phyloP scores from a whole-genome alignment of 2,329 filamentous ascomycete species.

The Fusarium nematophilum region DNA sequence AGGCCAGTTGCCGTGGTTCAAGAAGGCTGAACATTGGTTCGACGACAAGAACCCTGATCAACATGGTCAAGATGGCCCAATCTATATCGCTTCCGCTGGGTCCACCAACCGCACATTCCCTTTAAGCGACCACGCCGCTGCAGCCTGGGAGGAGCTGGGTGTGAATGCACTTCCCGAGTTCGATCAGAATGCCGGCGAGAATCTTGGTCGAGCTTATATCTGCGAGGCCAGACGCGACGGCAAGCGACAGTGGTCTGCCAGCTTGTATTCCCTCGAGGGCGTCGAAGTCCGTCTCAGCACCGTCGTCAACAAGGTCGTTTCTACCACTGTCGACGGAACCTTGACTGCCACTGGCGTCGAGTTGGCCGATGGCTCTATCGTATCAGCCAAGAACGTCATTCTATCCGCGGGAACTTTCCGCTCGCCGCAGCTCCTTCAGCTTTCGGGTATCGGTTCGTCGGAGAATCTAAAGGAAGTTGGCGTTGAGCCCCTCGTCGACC shows the following conservation, averaged over 20 bases:
- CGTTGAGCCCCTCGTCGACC: constrained; percentile 52
- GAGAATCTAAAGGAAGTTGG: constrained; percentile 52
- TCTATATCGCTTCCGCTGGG: constrained; percentile 46
- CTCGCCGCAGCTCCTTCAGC: constrained; percentile 59
- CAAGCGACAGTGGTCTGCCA: constrained; percentile 39
- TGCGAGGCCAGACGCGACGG: constrained; percentile 42
- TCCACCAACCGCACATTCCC: constrained; percentile 51
- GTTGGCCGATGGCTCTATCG: constrained; percentile 41
- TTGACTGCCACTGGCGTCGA: constrained; percentile 44
- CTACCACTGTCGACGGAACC: constrained; percentile 8
- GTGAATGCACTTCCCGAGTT: constrained; percentile 42
- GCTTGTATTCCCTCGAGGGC: constrained; percentile 40
- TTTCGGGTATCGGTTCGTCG: constrained; percentile 58
- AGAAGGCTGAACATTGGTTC: constrained; percentile 52
- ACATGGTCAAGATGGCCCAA: constrained; percentile 53
- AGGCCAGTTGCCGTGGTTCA: constrained; percentile 58
- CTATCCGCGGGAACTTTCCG: constrained; percentile 60
- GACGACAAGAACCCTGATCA: constrained; percentile 46
- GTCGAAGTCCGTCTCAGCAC: constrained; percentile 42
- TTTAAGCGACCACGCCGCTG: constrained; percentile 48
- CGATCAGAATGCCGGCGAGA: constrained; percentile 44
- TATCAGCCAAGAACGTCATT: constrained; percentile 53
- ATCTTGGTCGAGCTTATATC: constrained; percentile 49
- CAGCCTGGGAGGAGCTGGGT: constrained; percentile 56
- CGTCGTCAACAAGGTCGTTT: constrained; percentile 35